These are phyloP conservation scores for Amphicarpaea edgeworthii DNA, from an alignment of 306 rosid genomes.

Conservation along the genomic window DNA sequence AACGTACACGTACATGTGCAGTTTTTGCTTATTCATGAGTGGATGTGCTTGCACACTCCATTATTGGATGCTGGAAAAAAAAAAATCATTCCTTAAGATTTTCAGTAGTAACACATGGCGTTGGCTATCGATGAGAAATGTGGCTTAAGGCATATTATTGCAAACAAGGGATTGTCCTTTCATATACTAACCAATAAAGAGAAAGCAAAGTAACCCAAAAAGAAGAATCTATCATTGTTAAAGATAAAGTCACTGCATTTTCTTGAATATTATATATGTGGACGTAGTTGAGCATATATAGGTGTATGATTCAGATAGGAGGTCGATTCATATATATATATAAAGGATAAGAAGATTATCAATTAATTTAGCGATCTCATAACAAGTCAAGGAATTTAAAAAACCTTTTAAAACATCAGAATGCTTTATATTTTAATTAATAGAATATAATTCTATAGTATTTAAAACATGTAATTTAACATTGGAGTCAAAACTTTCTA, in stretches of 20 bases:
- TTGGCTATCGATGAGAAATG: background rate
- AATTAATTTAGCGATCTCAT: too few relatives aligned
- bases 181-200: slow-evolving; percentile 21
- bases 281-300: background rate
- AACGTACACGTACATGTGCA: slow-evolving; percentile 17
- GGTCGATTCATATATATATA: background rate
- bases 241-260: slow-evolving; percentile 44
- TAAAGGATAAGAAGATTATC: background rate
- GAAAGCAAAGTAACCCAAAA: slow-evolving; percentile 28
- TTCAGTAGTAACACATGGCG: slow-evolving; percentile 51
- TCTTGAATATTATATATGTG: slow-evolving; percentile 5
- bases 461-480: background rate
- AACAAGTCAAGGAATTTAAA: background rate
- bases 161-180: slow-evolving; percentile 36
- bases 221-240: slow-evolving; percentile 34
- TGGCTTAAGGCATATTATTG: slow-evolving; percentile 15
- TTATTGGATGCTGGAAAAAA: slow-evolving; percentile 40
- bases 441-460: background rate
- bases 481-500: background rate
- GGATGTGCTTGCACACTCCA: slow-evolving; percentile 37
- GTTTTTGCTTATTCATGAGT: slow-evolving; percentile 10
- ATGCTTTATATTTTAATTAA: background rate
- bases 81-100: slow-evolving; percentile 49
- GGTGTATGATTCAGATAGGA: background rate
- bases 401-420: background rate